These are phyloP conservation scores for Chrysoporthe austroafricana DNA, from an alignment of 2,329 filamentous ascomycete species.

Conservation along the genomic window DNA sequence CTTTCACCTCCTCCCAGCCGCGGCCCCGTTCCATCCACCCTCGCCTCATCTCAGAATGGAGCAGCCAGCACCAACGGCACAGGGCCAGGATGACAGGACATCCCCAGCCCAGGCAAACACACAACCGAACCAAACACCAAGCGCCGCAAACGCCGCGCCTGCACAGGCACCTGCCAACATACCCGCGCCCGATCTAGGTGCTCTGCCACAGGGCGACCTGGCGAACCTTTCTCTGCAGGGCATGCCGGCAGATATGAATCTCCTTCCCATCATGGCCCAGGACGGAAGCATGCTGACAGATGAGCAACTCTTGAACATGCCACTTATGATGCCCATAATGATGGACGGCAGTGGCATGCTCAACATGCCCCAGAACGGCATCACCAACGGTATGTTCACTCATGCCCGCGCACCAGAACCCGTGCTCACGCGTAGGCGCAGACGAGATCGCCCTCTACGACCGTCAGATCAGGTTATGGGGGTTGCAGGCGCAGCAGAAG, in stretches of 20 bases:
- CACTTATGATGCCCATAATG: conserved; percentile 39
- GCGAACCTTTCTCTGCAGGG: conserved; percentile 26
- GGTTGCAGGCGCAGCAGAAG: conserved; percentile 90
- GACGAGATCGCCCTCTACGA: conserved; percentile 98
- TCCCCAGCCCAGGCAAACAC: conserved; percentile 31
- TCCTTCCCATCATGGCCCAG: conserved; percentile 31
- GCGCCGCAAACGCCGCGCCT: conserved; percentile 6
- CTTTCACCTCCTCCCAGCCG: neutral
- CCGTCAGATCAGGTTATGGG: conserved; percentile 96
- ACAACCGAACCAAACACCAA: conserved; percentile 5
- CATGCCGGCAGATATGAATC: conserved; percentile 29
- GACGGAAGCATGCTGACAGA: conserved; percentile 30
- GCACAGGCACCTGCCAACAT: conserved; percentile 4
- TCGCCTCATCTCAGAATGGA: conserved; percentile 23
- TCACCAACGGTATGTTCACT: conserved; percentile 27
- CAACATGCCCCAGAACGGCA: conserved; percentile 26
- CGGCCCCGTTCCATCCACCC: neutral
- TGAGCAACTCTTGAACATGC: conserved; percentile 35
- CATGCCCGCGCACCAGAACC: neutral
- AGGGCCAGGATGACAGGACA: conserved; percentile 35
- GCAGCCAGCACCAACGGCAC: conserved; percentile 21
- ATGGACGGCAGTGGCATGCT: conserved; percentile 27
- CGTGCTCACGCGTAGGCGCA: conserved; percentile 38
- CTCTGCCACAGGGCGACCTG: conserved; percentile 23
- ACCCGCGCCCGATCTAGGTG: conserved; percentile 12